Evolutionary conservation across 2,329 filamentous ascomycete genomes (phyloP).

Genomic region (Fusarium luffae): DNA sequence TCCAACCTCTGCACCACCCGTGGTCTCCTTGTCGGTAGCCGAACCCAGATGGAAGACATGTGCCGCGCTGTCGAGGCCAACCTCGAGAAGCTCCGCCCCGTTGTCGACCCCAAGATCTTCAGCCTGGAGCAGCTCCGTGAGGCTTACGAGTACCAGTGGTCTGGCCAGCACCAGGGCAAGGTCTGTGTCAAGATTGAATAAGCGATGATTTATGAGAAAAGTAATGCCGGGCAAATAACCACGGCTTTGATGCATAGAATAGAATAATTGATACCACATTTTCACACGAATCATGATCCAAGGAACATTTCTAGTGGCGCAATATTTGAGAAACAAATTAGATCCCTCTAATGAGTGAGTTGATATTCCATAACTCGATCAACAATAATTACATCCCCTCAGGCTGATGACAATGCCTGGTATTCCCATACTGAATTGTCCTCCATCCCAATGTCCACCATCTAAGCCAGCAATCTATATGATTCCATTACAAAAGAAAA

Average conservation of each 20-base stretch:
- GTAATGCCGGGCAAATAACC: neutral
- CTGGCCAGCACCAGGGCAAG: conserved; percentile 55
- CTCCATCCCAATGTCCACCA: neutral
- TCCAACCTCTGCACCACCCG: conserved; percentile 54
- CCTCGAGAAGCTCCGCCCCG: conserved; percentile 56
- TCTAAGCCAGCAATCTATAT: neutral
- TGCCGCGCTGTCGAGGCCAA: conserved; percentile 60
- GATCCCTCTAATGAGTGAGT: neutral
- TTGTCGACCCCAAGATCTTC: conserved; percentile 60
- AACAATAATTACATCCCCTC: conserved; percentile 24
- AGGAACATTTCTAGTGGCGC: neutral
- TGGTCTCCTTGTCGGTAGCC: conserved; percentile 59
- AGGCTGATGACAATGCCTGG: neutral
- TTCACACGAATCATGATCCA: neutral
- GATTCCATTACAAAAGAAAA: conserved; percentile 7
- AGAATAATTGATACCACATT: conserved; percentile 29
- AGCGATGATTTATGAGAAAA: conserved; percentile 12
- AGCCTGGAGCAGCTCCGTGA: conserved; percentile 58
- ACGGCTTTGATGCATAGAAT: too few species aligned
- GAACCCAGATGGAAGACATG: conserved; percentile 64
- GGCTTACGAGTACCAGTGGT: conserved; percentile 56
- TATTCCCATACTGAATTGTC: neutral
- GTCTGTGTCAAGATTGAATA: conserved; percentile 50
- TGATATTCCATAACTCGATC: neutral
- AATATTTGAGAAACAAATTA: neutral